Conservation (phyloP, 2,329 filamentous ascomycete species). For the Ceratocystis huliohia region DNA sequence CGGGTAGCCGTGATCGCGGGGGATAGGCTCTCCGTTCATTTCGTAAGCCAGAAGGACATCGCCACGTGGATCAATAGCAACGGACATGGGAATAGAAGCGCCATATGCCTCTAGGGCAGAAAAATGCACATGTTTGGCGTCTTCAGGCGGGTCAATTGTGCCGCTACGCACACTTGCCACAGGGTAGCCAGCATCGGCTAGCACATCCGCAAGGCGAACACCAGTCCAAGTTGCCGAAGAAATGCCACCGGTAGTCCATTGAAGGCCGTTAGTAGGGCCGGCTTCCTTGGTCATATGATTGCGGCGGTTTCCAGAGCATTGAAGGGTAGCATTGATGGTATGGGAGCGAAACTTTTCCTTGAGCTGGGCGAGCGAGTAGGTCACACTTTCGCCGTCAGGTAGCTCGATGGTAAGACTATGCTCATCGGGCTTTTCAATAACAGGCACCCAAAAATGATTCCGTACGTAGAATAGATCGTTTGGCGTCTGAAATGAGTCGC, state of each 20-base stretch:
- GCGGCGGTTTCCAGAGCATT: conserved; percentile 49
- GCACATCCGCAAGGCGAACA: conserved; percentile 41
- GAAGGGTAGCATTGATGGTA: conserved; percentile 42
- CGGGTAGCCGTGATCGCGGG: conserved; percentile 54
- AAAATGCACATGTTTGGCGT: conserved; percentile 44
- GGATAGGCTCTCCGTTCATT: conserved; percentile 53
- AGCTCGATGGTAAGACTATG: conserved; percentile 44
- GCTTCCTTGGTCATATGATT: conserved; percentile 42
- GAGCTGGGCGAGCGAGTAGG: conserved; percentile 43
- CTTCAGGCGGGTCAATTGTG: conserved; percentile 19
- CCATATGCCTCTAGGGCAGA: conserved; percentile 48
- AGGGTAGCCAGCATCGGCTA: conserved; percentile 43
- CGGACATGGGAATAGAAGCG: conserved; percentile 47
- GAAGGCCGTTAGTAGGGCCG: conserved; percentile 42
- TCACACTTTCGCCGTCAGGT: conserved; percentile 39
- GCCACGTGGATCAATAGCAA: conserved; percentile 45
- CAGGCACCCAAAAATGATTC: conserved; percentile 53
- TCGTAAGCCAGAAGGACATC: conserved; percentile 54
- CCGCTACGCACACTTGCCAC: conserved; percentile 22
- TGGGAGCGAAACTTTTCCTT: conserved; percentile 38
- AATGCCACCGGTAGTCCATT: conserved; percentile 48
- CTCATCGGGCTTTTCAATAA: conserved; percentile 29
- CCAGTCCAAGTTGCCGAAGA: conserved; percentile 49
- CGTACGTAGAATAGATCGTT: conserved; percentile 46
- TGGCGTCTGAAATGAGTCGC: conserved; percentile 40